phyloP scores from a whole-genome alignment of 176 grass and related monocot species.

The Carex scoparia region DNA sequence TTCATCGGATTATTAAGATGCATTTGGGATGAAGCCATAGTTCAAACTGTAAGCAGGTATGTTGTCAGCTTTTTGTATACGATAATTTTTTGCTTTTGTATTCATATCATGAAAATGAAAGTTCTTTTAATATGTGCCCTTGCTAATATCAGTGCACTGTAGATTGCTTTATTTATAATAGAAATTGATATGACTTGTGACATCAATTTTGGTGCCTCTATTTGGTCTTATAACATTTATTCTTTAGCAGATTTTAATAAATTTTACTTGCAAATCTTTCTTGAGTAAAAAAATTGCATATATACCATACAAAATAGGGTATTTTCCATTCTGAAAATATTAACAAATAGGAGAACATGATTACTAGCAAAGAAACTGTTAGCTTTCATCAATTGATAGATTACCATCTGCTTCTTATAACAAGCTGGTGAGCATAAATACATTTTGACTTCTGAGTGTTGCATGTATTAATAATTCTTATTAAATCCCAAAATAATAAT shows the following conservation, averaged over 20 bases:
- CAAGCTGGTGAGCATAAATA: neutral
- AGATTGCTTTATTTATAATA: neutral
- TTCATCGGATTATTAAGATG: neutral
- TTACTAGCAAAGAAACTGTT: neutral
- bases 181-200: neutral
- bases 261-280: neutral
- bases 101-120: neutral
- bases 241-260: neutral
- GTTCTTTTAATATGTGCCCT: neutral
- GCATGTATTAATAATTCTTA: neutral
- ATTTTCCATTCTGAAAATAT: neutral
- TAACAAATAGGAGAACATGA: neutral
- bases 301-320: neutral
- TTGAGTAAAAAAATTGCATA: neutral
- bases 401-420: neutral
- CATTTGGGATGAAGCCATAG: conserved; percentile 5
- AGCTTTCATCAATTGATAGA: neutral
- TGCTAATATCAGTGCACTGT: neutral
- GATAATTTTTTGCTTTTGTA: neutral
- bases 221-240: neutral
- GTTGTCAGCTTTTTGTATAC: neutral
- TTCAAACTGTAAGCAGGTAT: neutral
- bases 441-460: neutral
- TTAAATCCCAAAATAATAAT: neutral
- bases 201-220: neutral